Conservation (phyloP, 2,329 filamentous ascomycete species). For the Aspergillus alliaceus region DNA sequence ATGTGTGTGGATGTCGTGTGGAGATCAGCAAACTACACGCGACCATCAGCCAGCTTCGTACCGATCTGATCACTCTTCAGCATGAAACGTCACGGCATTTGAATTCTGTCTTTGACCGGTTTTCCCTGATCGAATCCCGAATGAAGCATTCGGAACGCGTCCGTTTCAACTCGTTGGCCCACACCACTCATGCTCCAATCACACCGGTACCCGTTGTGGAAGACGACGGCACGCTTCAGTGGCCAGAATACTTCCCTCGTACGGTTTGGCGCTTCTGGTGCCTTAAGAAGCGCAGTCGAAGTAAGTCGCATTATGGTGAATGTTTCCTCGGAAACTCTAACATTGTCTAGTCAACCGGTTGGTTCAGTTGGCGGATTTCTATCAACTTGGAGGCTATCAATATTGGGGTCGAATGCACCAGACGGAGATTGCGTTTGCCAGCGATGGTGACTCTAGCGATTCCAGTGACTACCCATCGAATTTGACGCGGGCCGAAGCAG, state of each 20-base stretch:
- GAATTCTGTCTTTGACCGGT: constrained; percentile 27
- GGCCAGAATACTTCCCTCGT: constrained; percentile 39
- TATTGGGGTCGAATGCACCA: constrained; percentile 39
- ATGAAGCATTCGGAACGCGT: constrained; percentile 39
- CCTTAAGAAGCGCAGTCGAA: constrained; percentile 40
- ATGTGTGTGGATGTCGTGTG: constrained; percentile 34
- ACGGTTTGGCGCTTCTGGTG: constrained; percentile 45
- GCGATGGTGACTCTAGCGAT: constrained; percentile 41
- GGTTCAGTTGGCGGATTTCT: constrained; percentile 41
- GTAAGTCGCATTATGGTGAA: constrained; percentile 29
- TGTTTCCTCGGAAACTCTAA: neutral
- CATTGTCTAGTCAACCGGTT: constrained; percentile 37
- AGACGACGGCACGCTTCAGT: constrained; percentile 35
- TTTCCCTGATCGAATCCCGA: constrained; percentile 31
- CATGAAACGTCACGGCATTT: constrained; percentile 34
- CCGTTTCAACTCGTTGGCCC: constrained; percentile 42
- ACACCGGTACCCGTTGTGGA: constrained; percentile 36
- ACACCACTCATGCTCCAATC: constrained; percentile 39
- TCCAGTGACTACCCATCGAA: constrained; percentile 37
- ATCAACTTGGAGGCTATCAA: constrained; percentile 40
- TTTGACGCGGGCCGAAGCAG: constrained; percentile 37
- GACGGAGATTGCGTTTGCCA: constrained; percentile 26
- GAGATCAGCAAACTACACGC: constrained; percentile 40
- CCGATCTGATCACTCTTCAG: constrained; percentile 36
- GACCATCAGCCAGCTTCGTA: constrained; percentile 36